Conservation (phyloP, 768 basidiomycete genomes). For the Hygrophoropsis aurantiaca region DNA sequence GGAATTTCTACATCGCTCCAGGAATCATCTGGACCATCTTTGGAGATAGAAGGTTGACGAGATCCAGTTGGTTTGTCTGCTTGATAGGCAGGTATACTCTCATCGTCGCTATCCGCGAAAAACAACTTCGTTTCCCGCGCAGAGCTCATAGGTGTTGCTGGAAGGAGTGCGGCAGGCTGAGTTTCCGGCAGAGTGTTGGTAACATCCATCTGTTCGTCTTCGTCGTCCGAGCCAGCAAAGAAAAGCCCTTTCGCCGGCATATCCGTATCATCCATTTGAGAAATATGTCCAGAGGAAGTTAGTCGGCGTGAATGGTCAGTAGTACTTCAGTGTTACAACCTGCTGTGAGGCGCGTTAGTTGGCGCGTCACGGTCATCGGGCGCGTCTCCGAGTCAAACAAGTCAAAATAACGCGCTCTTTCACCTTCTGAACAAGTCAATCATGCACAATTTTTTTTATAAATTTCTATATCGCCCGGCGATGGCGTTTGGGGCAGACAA, state of each 20-base stretch:
- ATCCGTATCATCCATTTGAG: too few relatives aligned
- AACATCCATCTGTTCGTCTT: constrained; percentile 30
- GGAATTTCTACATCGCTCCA: constrained; percentile 36
- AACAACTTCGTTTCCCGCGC: constrained; percentile 36
- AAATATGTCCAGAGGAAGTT: too few relatives aligned
- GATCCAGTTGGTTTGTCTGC: constrained; percentile 1
- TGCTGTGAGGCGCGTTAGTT: too few relatives aligned
- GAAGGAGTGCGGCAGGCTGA: constrained; percentile 1
- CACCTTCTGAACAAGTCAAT: too few relatives aligned
- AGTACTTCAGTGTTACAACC: too few relatives aligned
- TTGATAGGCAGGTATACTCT: constrained; percentile 25
- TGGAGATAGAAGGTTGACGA: constrained; percentile 34
- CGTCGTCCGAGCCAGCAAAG: constrained; percentile 59
- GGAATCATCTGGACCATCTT: constrained; percentile 31
- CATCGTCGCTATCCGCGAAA: constrained; percentile 45
- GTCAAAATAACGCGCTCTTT: too few relatives aligned
- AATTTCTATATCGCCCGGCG: too few relatives aligned
- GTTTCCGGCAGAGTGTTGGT: neutral
- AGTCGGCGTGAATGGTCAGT: too few relatives aligned
- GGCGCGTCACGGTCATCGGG: too few relatives aligned
- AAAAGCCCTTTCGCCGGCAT: constrained; percentile 36
- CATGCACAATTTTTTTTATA: too few relatives aligned
- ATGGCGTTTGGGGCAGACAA: too few relatives aligned
- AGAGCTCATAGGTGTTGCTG: constrained; percentile 9
- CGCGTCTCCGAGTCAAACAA: too few relatives aligned